Conservation (phyloP, 1,284 basidiomycete genomes). For the Somion occarium region DNA sequence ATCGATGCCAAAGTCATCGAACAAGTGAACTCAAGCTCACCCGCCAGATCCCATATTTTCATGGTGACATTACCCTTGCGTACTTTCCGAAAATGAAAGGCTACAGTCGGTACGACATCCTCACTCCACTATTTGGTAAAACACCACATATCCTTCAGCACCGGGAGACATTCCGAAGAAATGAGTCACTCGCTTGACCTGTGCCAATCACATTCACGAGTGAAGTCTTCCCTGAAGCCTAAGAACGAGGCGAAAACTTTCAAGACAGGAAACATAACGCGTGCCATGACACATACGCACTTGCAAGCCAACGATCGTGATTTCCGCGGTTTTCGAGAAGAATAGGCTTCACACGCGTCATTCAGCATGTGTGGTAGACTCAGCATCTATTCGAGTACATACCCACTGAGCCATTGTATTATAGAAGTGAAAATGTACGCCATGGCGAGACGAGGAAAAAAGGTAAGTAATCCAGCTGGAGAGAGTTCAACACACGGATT, state of each 20-base stretch:
- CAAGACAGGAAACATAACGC: slow-evolving; percentile 2
- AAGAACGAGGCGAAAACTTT: slow-evolving; percentile 12
- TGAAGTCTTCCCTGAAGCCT: slow-evolving; percentile 94
- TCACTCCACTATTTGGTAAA: slow-evolving; percentile 92
- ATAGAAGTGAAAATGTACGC: slow-evolving; percentile 61
- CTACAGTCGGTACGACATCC: slow-evolving; percentile 91
- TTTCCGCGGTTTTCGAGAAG: slow-evolving; percentile 89
- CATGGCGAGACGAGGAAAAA: slow-evolving; percentile 37
- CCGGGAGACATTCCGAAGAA: not conserved
- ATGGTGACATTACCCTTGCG: slow-evolving; percentile 87
- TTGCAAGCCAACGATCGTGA: slow-evolving; percentile 92
- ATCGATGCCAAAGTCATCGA: no score
- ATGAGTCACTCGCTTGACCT: slow-evolving; percentile 55
- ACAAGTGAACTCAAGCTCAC: slow-evolving; percentile 29
- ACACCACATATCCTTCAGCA: not conserved
- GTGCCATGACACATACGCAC: slow-evolving; percentile 32
- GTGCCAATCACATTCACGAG: slow-evolving; percentile 89
- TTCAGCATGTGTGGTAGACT: no score
- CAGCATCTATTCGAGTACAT: no score
- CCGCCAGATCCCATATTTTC: slow-evolving; percentile 95
- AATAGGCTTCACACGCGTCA: slow-evolving; percentile 48
- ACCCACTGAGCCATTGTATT: slow-evolving; percentile 67
- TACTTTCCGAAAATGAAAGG: slow-evolving; percentile 85
- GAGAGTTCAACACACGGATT: not conserved
- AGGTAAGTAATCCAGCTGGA: not conserved